phyloP scores from a whole-genome alignment of 768 basidiomycete species.

The Psilocybe cubensis region DNA sequence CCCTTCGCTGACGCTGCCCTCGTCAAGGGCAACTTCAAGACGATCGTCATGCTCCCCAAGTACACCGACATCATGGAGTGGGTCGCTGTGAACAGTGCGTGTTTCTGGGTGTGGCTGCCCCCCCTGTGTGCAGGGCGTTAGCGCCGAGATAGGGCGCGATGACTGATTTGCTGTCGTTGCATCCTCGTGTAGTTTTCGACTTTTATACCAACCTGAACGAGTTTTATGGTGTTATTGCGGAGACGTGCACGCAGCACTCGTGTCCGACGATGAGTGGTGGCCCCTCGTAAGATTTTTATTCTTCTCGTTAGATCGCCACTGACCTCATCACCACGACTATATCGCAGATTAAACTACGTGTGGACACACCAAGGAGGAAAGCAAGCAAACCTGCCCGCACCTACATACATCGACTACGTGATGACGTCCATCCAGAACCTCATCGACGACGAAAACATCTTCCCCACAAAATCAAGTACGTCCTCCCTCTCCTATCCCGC shows the following conservation, averaged over 20 bases:
- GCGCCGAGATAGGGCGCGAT: neutral
- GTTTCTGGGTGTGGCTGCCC: neutral
- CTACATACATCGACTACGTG: slow-evolving; percentile 97
- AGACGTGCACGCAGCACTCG: slow-evolving; percentile 87
- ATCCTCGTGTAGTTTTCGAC: slow-evolving; percentile 76
- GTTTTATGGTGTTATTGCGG: slow-evolving; percentile 93
- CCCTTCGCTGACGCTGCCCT: slow-evolving; percentile 95
- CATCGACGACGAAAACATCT: slow-evolving; percentile 90
- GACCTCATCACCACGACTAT: neutral
- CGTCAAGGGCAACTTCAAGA: slow-evolving; percentile 98
- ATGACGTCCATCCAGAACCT: slow-evolving; percentile 97
- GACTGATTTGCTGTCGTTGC: neutral
- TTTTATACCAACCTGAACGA: slow-evolving; percentile 97
- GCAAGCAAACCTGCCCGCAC: slow-evolving; percentile 85
- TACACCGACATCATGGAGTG: slow-evolving; percentile 96
- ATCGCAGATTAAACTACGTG: slow-evolving; percentile 80
- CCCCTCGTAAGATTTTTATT: slow-evolving; percentile 57
- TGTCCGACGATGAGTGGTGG: slow-evolving; percentile 96
- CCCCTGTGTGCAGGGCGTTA: neutral
- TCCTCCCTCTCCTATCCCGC: slow-evolving; percentile 1
- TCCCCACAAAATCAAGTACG: slow-evolving; percentile 94
- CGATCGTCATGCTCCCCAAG: slow-evolving; percentile 94
- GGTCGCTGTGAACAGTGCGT: slow-evolving; percentile 90
- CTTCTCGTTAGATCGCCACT: neutral
- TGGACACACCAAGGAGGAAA: slow-evolving; percentile 95